These are phyloP conservation scores for Aeschynomene evenia DNA, from an alignment of 306 rosid genomes.

Conservation along the genomic window DNA sequence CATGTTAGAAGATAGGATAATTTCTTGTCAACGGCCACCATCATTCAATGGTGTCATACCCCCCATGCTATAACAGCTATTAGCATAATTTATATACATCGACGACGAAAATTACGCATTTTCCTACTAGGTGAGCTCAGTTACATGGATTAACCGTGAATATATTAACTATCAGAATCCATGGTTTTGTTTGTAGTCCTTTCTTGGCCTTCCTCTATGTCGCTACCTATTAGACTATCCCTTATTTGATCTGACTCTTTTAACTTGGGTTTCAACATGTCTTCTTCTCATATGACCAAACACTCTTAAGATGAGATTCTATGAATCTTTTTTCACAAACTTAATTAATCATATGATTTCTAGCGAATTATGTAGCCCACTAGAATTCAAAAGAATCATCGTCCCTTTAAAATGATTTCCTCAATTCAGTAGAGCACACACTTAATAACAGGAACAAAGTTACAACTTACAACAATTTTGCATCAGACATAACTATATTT, in stretches of 20 bases:
- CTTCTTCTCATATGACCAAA: too few relatives aligned
- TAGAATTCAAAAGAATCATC: slow-evolving; percentile 5
- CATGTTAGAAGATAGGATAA: slow-evolving; percentile 25
- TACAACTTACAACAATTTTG: not conserved
- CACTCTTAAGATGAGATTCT: too few relatives aligned
- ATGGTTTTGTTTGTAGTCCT: too few relatives aligned
- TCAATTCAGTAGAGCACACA: not conserved
- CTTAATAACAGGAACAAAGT: not conserved
- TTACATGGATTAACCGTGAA: too few relatives aligned
- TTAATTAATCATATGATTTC: not conserved
- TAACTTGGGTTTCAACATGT: too few relatives aligned
- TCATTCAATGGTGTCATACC: not conserved
- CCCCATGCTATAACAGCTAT: slow-evolving; percentile 2
- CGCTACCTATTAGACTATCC: too few relatives aligned
- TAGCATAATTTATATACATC: not conserved
- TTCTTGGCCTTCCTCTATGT: too few relatives aligned
- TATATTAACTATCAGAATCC: too few relatives aligned
- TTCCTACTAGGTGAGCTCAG: too few relatives aligned
- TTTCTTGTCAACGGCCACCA: slow-evolving; percentile 1
- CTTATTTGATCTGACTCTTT: too few relatives aligned
- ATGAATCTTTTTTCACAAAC: not conserved
- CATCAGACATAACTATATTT: not conserved
- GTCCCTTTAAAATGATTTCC: slow-evolving; percentile 1
- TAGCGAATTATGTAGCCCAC: not conserved
- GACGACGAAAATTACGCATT: too few relatives aligned